Evolutionary conservation across 2,329 filamentous ascomycete genomes (phyloP).

Genomic region (Pseudohalonectria lignicola): DNA sequence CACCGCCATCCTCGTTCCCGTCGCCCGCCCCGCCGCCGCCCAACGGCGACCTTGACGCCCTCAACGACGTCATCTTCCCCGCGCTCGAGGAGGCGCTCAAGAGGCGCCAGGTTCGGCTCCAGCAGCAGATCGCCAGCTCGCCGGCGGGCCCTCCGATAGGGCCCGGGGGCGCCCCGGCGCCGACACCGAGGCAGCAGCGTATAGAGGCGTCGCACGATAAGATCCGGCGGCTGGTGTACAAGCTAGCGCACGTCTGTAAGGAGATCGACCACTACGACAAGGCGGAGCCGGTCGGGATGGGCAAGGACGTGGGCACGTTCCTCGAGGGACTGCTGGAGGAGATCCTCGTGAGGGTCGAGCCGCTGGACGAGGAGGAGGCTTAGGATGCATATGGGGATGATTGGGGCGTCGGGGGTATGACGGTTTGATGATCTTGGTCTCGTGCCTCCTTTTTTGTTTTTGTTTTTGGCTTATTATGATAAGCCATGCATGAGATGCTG

Average conservation of each 20-base stretch:
- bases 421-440: too few relatives aligned
- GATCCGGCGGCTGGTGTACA: conserved; percentile 69
- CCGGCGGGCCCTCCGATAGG: conserved; percentile 4
- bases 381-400: background rate
- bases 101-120: conserved; percentile 56
- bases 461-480: background rate
- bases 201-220: conserved; percentile 68
- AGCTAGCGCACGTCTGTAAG: conserved; percentile 71
- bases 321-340: conserved; percentile 90
- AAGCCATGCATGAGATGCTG: background rate
- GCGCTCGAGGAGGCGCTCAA: conserved; percentile 86
- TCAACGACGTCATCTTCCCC: conserved; percentile 86
- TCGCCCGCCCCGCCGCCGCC: conserved; percentile 44
- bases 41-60: conserved; percentile 67
- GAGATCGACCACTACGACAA: conserved; percentile 87
- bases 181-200: conserved; percentile 56
- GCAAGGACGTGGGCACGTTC: conserved; percentile 77
- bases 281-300: conserved; percentile 84
- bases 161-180: conserved; percentile 26
- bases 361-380: conserved; percentile 65
- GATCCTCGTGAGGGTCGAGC: conserved; percentile 83
- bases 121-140: conserved; percentile 33
- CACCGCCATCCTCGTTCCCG: conserved; percentile 35
- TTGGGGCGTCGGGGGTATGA: background rate
- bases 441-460: too few relatives aligned